Evolutionary conservation across 345 rosid species (phyloP).

Genomic region (Syzygium grande): DNA sequence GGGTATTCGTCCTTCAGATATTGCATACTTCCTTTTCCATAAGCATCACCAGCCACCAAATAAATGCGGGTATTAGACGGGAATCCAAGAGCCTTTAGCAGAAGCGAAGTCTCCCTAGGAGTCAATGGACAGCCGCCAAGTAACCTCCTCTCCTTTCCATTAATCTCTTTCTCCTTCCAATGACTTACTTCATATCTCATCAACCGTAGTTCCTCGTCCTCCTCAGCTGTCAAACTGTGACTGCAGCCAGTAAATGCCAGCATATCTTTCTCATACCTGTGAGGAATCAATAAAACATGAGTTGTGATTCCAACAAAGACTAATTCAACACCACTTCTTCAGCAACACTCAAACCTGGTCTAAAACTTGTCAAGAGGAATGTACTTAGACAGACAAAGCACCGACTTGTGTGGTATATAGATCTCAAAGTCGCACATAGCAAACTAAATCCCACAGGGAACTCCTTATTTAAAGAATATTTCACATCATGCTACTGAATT

Average conservation of each 20-base stretch:
- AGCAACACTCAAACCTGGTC: neutral
- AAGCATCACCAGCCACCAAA: constrained; percentile 95
- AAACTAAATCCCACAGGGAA: neutral
- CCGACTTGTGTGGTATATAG: neutral
- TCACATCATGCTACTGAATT: neutral
- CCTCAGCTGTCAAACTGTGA: constrained; percentile 71
- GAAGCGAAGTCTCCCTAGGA: constrained; percentile 86
- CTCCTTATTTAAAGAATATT: neutral
- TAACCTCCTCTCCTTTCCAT: constrained; percentile 82
- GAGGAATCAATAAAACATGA: neutral
- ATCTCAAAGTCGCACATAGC: neutral
- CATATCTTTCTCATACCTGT: constrained; percentile 97
- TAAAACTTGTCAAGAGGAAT: neutral
- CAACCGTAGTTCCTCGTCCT: constrained; percentile 62
- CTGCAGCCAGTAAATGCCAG: constrained; percentile 98
- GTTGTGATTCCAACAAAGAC: neutral
- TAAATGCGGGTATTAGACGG: constrained; percentile 74
- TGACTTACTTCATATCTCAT: constrained; percentile 84
- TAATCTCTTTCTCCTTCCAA: constrained; percentile 94
- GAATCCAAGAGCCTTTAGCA: constrained; percentile 75
- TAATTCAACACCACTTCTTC: neutral
- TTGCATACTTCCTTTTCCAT: constrained; percentile 81
- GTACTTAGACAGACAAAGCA: neutral
- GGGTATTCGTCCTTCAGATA: constrained; percentile 62
- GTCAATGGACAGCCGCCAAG: constrained; percentile 92